Base-by-base conservation (phyloP, 1,284 basidiomycete species). In the Anthracocystis panici-leucophaei region DNA sequence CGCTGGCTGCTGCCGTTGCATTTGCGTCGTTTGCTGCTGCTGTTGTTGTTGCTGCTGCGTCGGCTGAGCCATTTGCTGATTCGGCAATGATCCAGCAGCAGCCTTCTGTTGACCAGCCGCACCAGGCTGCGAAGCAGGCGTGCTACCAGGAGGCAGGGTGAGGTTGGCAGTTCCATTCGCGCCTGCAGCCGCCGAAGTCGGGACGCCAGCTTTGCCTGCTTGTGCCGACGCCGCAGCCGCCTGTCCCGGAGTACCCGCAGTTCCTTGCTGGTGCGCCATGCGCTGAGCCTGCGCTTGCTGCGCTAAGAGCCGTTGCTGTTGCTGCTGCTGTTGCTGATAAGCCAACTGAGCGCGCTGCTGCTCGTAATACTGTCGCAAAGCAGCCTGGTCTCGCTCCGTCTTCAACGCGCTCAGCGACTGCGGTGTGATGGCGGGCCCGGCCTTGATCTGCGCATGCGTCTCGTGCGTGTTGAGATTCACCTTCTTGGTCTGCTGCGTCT, bases 351-450 rank as follows among this genome's bases (percentile, higher is more conserved):
- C 77, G 1, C 78, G 75, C 53, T 84, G 80, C 57, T 81, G 75
- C 56, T 81, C 75, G 35, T 78, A 73, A 38, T 77, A 76, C 65
- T 84, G 82, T 44, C 81, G 70, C 49, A 78, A 44, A n/a, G 72
- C 70, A 46, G 77, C 76, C 50, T 82, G 78, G 45, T 84, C 83
- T 1, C 82, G 68, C 54, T 84, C 83, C 18, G 78, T 65, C 61
- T 84, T 84, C 53, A 81, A 55, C 20, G 71, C 58, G 53, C 80
- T 82, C 10, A 84, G 65, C 50, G 81, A 77, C 60, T 84, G 82
- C 18, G 83, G 82, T 45, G 83, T 84, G 41, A 80, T 79, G 10
- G 77, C 78, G 7, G 80, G 61, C 8, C 78, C 79, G 14, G 74
- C 65, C 55, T 84, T 84, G 75, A 79, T 64, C 64, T 81, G 82